Percentiles rank a stretch among this genome's conserved stretches.
phyloP scores from a whole-genome alignment of 2,329 filamentous ascomycete genomes.

The Ophiostoma quercus region DNA sequence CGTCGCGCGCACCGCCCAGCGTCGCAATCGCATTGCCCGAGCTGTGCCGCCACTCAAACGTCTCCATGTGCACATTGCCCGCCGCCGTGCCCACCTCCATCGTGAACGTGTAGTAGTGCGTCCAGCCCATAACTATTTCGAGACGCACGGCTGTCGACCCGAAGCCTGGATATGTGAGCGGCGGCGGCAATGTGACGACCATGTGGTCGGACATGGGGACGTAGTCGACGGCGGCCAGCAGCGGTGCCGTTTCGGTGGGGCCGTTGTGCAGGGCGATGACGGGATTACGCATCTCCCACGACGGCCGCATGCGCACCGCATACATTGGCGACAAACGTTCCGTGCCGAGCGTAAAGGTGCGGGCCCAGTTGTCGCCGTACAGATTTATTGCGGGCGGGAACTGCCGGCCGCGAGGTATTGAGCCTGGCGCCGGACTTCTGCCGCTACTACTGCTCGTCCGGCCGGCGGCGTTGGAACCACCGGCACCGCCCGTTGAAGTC shows the following conservation, averaged over 20 bases:
- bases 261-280: conserved; percentile 36
- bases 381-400: conserved; percentile 36
- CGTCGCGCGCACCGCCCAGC: conserved; percentile 33
- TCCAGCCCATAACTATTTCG: conserved; percentile 23
- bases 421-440: conserved; percentile 17
- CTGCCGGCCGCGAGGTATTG: conserved; percentile 29
- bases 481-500: background rate
- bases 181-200: conserved; percentile 33
- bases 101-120: conserved; percentile 33
- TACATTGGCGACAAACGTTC: conserved; percentile 34
- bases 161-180: conserved; percentile 26
- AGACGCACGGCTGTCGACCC: conserved; percentile 24
- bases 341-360: conserved; percentile 32
- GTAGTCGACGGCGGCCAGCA: conserved; percentile 32
- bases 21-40: conserved; percentile 34
- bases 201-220: conserved; percentile 24
- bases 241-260: conserved; percentile 29
- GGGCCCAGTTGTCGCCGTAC: conserved; percentile 30
- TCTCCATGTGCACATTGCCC: conserved; percentile 31
- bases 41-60: conserved; percentile 43
- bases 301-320: conserved; percentile 31
- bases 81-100: conserved; percentile 34
- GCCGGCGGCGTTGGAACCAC: background rate
- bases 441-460: background rate
- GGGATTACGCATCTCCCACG: conserved; percentile 30